A percentile compares a stretch with the other conserved stretches of the same genome.
phyloP scores from a whole-genome alignment of 768 basidiomycete species.

The Lactarius tabidus region DNA sequence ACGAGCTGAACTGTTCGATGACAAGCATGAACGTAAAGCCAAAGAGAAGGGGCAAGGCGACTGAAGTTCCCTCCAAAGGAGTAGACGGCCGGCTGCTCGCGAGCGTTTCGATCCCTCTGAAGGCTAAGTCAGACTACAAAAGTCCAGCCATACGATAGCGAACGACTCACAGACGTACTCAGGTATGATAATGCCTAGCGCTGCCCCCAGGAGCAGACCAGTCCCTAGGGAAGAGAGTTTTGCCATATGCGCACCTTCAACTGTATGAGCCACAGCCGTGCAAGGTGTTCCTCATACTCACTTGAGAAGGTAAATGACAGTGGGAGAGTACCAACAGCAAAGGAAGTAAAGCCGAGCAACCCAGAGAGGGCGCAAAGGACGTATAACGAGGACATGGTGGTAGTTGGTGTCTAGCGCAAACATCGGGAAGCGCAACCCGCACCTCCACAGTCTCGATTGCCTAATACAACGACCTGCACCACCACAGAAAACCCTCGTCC shows the following conservation, averaged over 20 bases:
- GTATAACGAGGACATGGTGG: constrained; percentile 35
- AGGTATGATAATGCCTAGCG: constrained; percentile 87
- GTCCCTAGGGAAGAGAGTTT: constrained; percentile 60
- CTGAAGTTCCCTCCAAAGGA: constrained; percentile 42
- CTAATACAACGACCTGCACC: neutral
- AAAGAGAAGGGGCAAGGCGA: constrained; percentile 59
- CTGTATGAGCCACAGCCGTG: constrained; percentile 10
- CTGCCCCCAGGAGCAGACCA: constrained; percentile 85
- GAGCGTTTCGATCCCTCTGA: constrained; percentile 70
- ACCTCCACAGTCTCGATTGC: neutral
- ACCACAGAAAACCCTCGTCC: neutral
- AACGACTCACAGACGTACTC: constrained; percentile 55
- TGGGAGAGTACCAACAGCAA: constrained; percentile 70
- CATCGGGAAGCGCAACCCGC: neutral
- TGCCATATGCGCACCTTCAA: constrained; percentile 39
- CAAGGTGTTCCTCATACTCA: constrained; percentile 34
- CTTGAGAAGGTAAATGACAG: constrained; percentile 69
- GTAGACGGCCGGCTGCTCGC: constrained; percentile 34
- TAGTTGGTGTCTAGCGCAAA: neutral
- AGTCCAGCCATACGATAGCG: neutral
- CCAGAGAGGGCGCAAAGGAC: constrained; percentile 53
- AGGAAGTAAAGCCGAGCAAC: constrained; percentile 58
- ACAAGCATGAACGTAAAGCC: constrained; percentile 65
- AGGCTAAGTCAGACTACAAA: neutral
- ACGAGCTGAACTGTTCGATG: constrained; percentile 58